These are phyloP conservation scores for Nothomitra cinnamomea DNA, from an alignment of 2,329 filamentous ascomycete species.

Conservation along the genomic window DNA sequence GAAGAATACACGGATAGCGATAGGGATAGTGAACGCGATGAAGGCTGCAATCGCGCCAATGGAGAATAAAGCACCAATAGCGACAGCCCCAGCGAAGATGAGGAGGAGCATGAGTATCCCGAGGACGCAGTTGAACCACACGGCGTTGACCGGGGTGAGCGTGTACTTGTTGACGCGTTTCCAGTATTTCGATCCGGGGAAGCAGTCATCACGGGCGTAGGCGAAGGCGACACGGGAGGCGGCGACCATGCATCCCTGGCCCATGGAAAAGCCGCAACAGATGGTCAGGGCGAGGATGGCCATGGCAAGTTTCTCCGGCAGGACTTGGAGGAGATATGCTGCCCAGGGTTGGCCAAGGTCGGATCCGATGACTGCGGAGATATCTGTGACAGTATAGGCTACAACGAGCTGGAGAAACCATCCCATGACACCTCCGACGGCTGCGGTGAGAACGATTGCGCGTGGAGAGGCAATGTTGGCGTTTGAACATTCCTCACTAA, in stretches of 20 bases:
- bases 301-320: slow-evolving; percentile 41
- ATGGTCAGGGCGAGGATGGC: slow-evolving; percentile 49
- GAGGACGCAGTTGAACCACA: slow-evolving; percentile 46
- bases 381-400: slow-evolving; percentile 52
- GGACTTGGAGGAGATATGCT: slow-evolving; percentile 48
- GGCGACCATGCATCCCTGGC: slow-evolving; percentile 53
- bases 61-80: slow-evolving; percentile 51
- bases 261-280: slow-evolving; percentile 53
- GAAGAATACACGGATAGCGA: slow-evolving; percentile 40
- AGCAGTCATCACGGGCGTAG: slow-evolving; percentile 55
- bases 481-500: slow-evolving; percentile 62
- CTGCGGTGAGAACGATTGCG: slow-evolving; percentile 54
- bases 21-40: slow-evolving; percentile 40
- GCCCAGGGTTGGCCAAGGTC: slow-evolving; percentile 54
- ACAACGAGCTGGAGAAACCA: slow-evolving; percentile 61
- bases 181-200: slow-evolving; percentile 40
- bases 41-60: slow-evolving; percentile 54
- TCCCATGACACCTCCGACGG: slow-evolving; percentile 46
- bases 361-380: slow-evolving; percentile 38
- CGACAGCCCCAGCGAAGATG: slow-evolving; percentile 44
- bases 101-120: slow-evolving; percentile 44
- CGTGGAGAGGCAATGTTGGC: slow-evolving; percentile 52
- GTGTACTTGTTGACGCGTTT: slow-evolving; percentile 43
- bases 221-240: slow-evolving; percentile 52
- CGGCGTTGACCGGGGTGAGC: slow-evolving; percentile 51